Base-by-base conservation (phyloP, 768 basidiomycete species). In the Lactarius sp. region DNA sequence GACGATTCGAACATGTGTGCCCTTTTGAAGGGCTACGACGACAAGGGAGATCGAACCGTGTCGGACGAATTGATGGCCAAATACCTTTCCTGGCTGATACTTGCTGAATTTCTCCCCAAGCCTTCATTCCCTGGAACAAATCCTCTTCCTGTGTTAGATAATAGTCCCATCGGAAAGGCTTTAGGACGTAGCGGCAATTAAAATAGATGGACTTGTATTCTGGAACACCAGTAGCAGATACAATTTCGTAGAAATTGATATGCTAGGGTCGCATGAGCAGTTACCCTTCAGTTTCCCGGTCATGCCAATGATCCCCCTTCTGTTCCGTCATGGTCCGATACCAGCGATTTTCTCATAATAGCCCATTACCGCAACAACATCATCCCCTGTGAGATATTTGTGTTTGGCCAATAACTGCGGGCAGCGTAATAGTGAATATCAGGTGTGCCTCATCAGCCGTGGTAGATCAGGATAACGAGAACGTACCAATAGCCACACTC, bases 31-130 rank as follows among this genome's bases (percentile, higher is more conserved):
- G 52, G 70, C 69, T 31, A 75, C 80, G 68, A 73, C 82, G 71
- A 71, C 53, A 69, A 61, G 71, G 62, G 70, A 71, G 10, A 68
- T 69, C 41, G 77, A 66, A 92, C 92, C 0, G 94, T 98, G 44
- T 83, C 85, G 56, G 85, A 87, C 36, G 78, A 77, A 22, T 74
- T 94, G 55, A 84, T 97, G 80, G 95, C 94, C 1, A 77, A 84
- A 69, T 99, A 99, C 74, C 76, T 99, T 18, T 85, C 94, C 7
- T 99, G 97, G 97, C 80, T 98, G 20, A 81, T 98, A 46, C 83
- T 82, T 3, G 93, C 89, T 5, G 89, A 77, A 6, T 98, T 98
- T 79, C 77, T 99, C 56, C 83, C 85, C 6, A 69, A 77, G 6
- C 85, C 91, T 5, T 73, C 77, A 31, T 63, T 70, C 10, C 44